Evolutionary conservation across 164 flowering plant genomes (phyloP).

Genomic region (Vitis cinerea): DNA sequence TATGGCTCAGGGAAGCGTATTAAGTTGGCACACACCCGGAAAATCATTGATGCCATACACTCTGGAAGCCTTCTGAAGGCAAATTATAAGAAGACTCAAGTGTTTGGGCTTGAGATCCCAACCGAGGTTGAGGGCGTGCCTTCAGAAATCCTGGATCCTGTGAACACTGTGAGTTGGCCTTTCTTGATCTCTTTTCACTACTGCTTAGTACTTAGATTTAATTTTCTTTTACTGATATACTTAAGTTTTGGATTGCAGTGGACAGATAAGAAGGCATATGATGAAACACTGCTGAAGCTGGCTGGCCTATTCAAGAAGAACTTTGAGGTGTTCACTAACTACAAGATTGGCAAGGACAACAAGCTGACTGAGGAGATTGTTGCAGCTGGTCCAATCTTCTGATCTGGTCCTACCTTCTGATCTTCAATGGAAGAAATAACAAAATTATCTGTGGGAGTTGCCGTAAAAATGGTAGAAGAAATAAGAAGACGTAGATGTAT

Average conservation of each 20-base stretch:
- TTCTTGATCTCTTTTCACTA: background rate
- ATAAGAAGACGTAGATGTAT: too few relatives aligned
- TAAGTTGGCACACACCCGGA: conserved; percentile 77
- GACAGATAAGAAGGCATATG: conserved; percentile 74
- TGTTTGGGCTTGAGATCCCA: conserved; percentile 91
- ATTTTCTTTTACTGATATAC: background rate
- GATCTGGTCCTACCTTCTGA: conserved; percentile 3
- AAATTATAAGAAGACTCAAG: conserved; percentile 58
- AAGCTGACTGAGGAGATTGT: conserved; percentile 79
- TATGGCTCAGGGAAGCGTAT: conserved; percentile 89
- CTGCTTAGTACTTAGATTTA: background rate
- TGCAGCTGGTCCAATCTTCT: conserved; percentile 88
- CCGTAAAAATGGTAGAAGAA: too few relatives aligned
- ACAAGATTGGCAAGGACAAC: conserved; percentile 84
- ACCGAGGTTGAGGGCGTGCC: conserved; percentile 88
- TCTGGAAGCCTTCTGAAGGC: conserved; percentile 81
- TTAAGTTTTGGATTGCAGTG: conserved; percentile 49
- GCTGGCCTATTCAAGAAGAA: conserved; percentile 89
- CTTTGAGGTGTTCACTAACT: conserved; percentile 64
- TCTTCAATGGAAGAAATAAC: background rate
- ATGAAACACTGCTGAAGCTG: conserved; percentile 72
- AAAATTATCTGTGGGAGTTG: background rate
- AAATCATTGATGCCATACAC: conserved; percentile 93
- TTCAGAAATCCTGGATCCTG: conserved; percentile 81
- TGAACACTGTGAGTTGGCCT: conserved; percentile 64